A percentile compares a stretch with the other conserved stretches of the same genome.
These are phyloP conservation scores for Miscanthus sacchariflorus DNA, from an alignment of 202 grass and related monocot genomes.

Conservation along the genomic window DNA sequence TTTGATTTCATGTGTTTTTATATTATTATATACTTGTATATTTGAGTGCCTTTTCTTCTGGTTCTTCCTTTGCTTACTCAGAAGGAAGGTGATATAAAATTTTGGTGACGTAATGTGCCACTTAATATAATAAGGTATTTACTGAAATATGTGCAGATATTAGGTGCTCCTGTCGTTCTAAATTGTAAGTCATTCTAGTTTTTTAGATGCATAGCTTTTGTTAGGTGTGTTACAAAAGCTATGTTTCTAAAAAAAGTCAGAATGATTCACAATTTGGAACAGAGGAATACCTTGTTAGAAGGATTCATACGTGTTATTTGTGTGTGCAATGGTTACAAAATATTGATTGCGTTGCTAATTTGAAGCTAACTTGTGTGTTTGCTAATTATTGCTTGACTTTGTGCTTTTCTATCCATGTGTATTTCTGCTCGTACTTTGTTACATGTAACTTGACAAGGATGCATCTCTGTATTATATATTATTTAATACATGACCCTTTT, in stretches of 20 bases:
- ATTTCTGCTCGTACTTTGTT: neutral
- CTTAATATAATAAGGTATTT: conserved; percentile 58
- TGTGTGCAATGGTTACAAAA: conserved; percentile 7
- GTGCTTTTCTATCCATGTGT: neutral
- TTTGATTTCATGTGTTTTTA: conserved; percentile 7
- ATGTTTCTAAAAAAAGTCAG: neutral
- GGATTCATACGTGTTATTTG: neutral
- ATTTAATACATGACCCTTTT: neutral
- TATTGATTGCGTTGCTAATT: neutral
- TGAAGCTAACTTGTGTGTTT: neutral
- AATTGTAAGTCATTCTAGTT: no score
- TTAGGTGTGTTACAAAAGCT: neutral
- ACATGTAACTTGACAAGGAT: conserved; percentile 9
- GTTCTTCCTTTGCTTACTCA: conserved; percentile 63
- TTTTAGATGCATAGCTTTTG: no score
- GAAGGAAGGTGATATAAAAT: conserved; percentile 68
- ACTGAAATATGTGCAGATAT: neutral
- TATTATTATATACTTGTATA: conserved; percentile 21
- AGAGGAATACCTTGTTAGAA: neutral
- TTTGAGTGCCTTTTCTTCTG: conserved; percentile 17
- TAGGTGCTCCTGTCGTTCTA: neutral
- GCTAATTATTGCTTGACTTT: conserved; percentile 9
- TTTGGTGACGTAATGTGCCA: conserved; percentile 54
- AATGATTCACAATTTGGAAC: neutral
- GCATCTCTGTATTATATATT: neutral